Percentiles rank a stretch among this genome's conserved stretches.
Conservation (phyloP, 2,329 filamentous ascomycete genomes). For the Tricladium varicosporioides region DNA sequence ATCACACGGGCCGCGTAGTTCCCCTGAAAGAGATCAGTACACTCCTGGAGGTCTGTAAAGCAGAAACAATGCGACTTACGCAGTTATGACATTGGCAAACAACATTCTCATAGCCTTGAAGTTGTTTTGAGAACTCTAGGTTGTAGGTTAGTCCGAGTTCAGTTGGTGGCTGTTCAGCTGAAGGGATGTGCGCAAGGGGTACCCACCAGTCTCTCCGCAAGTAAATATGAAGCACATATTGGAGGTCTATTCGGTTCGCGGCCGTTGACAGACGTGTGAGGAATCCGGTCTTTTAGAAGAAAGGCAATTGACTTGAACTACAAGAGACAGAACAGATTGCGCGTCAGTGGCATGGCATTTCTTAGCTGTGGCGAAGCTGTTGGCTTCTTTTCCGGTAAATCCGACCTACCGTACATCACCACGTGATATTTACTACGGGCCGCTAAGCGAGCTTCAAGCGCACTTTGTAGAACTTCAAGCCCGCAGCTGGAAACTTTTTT, state of each 20-base stretch:
- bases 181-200: background rate
- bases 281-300: background rate
- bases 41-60: background rate
- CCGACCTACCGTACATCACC: background rate
- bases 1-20: conserved; percentile 61
- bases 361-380: background rate
- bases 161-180: background rate
- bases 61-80: conserved; percentile 28
- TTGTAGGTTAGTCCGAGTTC: conserved; percentile 16
- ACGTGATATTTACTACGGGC: conserved; percentile 2
- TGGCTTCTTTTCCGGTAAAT: conserved; percentile 1
- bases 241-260: background rate
- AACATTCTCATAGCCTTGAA: conserved; percentile 58
- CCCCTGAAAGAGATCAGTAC: conserved; percentile 36
- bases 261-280: background rate
- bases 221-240: conserved; percentile 34
- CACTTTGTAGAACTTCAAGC: conserved; percentile 3
- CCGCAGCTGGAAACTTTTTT: conserved; percentile 7
- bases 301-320: background rate
- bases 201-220: conserved; percentile 35
- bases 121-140: conserved; percentile 33
- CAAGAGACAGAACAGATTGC: background rate
- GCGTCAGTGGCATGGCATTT: background rate
- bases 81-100: conserved; percentile 65
- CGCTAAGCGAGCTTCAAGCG: conserved; percentile 8